These are phyloP conservation scores for Cryphonectria radicalis DNA, from an alignment of 2,329 filamentous ascomycete genomes.

Conservation along the genomic window DNA sequence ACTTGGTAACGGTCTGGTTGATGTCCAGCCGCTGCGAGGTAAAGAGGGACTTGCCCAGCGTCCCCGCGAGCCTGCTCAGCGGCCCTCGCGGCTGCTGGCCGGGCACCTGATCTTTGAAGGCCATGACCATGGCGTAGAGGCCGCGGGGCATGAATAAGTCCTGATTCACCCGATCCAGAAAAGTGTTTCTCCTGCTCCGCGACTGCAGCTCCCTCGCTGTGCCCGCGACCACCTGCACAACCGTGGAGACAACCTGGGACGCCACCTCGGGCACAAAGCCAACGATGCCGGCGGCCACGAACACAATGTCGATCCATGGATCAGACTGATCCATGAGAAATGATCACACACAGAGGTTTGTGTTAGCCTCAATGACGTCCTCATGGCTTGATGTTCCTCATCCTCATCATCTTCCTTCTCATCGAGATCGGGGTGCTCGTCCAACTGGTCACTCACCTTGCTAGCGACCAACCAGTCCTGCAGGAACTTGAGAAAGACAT, in stretches of 20 bases:
- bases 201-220: slow-evolving; percentile 37
- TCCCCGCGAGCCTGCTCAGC: slow-evolving; percentile 27
- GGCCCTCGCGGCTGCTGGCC: slow-evolving; percentile 28
- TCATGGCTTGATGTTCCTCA: background rate
- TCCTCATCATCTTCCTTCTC: background rate
- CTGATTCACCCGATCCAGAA: slow-evolving; percentile 37
- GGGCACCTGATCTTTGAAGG: slow-evolving; percentile 35
- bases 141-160: slow-evolving; percentile 40
- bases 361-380: slow-evolving; percentile 8
- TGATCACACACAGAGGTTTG: background rate
- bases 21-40: slow-evolving; percentile 37
- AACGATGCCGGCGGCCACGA: slow-evolving; percentile 32
- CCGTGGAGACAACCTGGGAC: slow-evolving; percentile 34
- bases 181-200: slow-evolving; percentile 35
- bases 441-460: slow-evolving; percentile 22
- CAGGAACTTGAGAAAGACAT: slow-evolving; percentile 43
- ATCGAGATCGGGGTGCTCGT: background rate
- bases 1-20: slow-evolving; percentile 42
- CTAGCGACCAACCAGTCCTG: slow-evolving; percentile 37
- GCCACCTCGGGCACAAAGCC: slow-evolving; percentile 39
- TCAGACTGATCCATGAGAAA: slow-evolving; percentile 9
- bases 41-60: slow-evolving; percentile 27
- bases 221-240: slow-evolving; percentile 35
- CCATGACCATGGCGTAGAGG: slow-evolving; percentile 38
- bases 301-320: slow-evolving; percentile 34